A percentile compares a stretch with the other conserved stretches of the same genome.
These are phyloP conservation scores for Stagonosporopsis tanaceti DNA, from an alignment of 2,329 filamentous ascomycete species.

Conservation along the genomic window DNA sequence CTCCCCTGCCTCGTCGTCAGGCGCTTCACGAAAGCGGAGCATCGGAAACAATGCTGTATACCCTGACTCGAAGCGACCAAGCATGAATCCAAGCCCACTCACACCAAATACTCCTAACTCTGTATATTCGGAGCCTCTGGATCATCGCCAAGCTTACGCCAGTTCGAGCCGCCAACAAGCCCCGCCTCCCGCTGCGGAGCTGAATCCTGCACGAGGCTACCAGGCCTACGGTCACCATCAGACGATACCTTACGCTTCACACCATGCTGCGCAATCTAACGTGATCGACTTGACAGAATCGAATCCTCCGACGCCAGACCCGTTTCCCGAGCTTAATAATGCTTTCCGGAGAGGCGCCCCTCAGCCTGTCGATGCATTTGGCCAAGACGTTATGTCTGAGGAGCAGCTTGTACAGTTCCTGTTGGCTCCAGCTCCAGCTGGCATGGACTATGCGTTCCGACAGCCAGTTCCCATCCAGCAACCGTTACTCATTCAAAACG, in stretches of 20 bases:
- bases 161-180: constrained; percentile 12
- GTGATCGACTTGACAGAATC: constrained; percentile 40
- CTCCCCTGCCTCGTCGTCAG: constrained; percentile 10
- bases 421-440: constrained; percentile 23
- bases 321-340: constrained; percentile 30
- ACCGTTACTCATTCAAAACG: constrained; percentile 1
- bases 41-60: constrained; percentile 23
- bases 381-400: constrained; percentile 35
- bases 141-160: constrained; percentile 8
- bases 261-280: neutral
- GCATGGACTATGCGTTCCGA: constrained; percentile 26
- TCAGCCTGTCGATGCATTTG: constrained; percentile 26
- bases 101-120: constrained; percentile 36
- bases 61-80: constrained; percentile 38
- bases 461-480: constrained; percentile 18
- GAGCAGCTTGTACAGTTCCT: constrained; percentile 44
- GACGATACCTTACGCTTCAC: constrained; percentile 5
- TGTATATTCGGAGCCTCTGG: constrained; percentile 5
- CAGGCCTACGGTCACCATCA: constrained; percentile 2
- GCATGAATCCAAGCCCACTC: constrained; percentile 30
- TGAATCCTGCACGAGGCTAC: neutral
- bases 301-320: constrained; percentile 33
- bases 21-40: constrained; percentile 36
- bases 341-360: constrained; percentile 16
- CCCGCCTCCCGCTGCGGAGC: neutral